Evolutionary conservation across 2,329 filamentous ascomycete genomes (phyloP), one percentile per base, ranked within the genome.

Genomic region (Trichoderma citrinoviride): DNA sequence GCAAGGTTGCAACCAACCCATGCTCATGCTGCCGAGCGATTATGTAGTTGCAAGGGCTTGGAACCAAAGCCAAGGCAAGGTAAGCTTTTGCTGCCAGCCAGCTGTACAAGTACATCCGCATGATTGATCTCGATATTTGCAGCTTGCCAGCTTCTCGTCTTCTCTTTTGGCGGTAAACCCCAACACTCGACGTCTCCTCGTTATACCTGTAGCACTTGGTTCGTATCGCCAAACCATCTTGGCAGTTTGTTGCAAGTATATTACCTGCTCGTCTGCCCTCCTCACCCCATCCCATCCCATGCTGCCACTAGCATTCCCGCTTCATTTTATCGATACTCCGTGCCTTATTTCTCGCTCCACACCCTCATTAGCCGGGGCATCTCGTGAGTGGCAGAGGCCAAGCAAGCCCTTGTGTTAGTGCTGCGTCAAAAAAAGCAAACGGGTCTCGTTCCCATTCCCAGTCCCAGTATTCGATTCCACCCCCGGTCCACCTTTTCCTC

Each of bases 281-380:
- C 40, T 17, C 41, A 10, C 27, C 27, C 37, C 49, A 27, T 15
- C 21, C 25, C 40, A 61, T 43, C 58, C 46, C 58, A 61, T 52
- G 47, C 33, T 61, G 40, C 33, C 44, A 55, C 27, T n/a, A 46
- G 43, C 25, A 60, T 37, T 60, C 49, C 58, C 46, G 12, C 58
- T 44, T 61, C 58, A 62, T 53, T 62, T 62, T 54, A 62, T 62
- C 58, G 58, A 54, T 53, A 62, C 58, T 62, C 58, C 58, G 58
- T 62, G 58, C 58, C 49, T 62, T 62, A 62, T 62, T 62, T 62
- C 40, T 19, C 44, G 44, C 58, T 62, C 58, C 58, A 62, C 58
- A 62, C 58, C 58, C 58, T 62, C 58, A 62, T 62, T 54, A 62
- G 41, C 58, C 43, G 40, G 56, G 56, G 56, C 49, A 49, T 60